These are phyloP conservation scores for Suillus lakei DNA, from an alignment of 768 basidiomycete genomes.

Conservation along the genomic window DNA sequence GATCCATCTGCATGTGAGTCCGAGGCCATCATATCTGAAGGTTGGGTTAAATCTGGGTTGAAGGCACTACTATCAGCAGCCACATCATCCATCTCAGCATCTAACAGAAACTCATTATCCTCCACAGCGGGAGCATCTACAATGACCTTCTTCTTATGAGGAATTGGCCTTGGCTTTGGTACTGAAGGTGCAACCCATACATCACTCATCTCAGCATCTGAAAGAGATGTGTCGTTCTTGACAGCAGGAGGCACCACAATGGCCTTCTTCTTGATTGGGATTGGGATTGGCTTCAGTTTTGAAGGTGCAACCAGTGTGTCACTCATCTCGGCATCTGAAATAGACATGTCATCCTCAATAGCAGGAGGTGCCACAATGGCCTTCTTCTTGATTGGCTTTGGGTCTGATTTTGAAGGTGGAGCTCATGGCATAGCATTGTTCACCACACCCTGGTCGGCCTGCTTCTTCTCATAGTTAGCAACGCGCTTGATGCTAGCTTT, in stretches of 20 bases:
- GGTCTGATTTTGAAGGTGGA: neutral
- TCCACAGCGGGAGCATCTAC: neutral
- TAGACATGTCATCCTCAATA: neutral
- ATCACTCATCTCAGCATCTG: neutral
- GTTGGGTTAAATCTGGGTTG: neutral
- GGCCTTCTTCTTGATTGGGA: neutral
- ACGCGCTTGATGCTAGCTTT: neutral
- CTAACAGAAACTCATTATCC: neutral
- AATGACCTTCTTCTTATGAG: neutral
- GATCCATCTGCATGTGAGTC: neutral
- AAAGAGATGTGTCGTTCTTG: neutral
- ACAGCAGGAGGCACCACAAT: neutral
- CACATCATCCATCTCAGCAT: neutral
- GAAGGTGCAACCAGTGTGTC: neutral
- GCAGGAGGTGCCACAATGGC: too few species aligned
- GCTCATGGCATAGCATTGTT: neutral
- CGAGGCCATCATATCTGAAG: neutral
- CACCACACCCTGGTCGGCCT: neutral
- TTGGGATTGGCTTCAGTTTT: neutral
- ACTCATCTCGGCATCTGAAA: neutral
- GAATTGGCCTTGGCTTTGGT: neutral
- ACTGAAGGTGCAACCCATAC: neutral
- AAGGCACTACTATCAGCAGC: neutral
- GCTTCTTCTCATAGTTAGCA: neutral
- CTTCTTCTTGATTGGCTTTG: neutral